Base-by-base conservation (phyloP, 768 basidiomycete genomes). In the Pleurotus citrinopileatus region DNA sequence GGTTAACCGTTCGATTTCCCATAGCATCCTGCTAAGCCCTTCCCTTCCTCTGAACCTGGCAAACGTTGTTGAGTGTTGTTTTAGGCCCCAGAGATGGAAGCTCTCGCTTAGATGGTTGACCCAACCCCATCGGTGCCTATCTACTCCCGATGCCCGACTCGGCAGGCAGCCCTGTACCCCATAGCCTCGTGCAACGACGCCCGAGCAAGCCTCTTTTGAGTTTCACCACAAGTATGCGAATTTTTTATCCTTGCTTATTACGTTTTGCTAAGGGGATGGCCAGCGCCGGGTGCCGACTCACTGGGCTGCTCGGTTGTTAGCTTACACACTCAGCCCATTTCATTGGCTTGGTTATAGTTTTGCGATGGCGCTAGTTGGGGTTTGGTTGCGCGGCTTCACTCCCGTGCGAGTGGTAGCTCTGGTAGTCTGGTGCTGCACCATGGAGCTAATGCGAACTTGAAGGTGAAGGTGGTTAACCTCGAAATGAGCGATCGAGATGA, bases 121-220 rank as follows among this genome's bases (percentile, higher is more conserved):
- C 29, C n/a, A n/a, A n/a, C n/a, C n/a, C n/a, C 48, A 51, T 51
- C 48, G 48, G 48, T 51, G 10, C 48, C 34, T 51, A 51, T 51
- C 34, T 36, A 51, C 19, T 19, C 29, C 48, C 48, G 48, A 51
- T 51, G 48, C 48, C 48, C 48, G 48, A 51, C 48, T 37, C 48
- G 48, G 48, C 29, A 22, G 19, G 6, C 17, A 51, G 34, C 48
- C 48, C 48, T 38, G 29, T 34, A 17, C n/a, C n/a, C n/a, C 43
- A 17, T 34, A 20, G 34, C 48, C 48, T 51, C 48, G 34, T 51
- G 48, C 27, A 36, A 51, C 48, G 48, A 51, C 48, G 48, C 48
- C 48, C 48, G 48, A 51, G 34, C 48, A 20, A 32, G 15, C 48
- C 48, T 51, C 48, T 20, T 47, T 26, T 47, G 27, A 26, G 48